Evolutionary conservation across 768 basidiomycete genomes (phyloP).

Genomic region (Leccinum broughii): DNA sequence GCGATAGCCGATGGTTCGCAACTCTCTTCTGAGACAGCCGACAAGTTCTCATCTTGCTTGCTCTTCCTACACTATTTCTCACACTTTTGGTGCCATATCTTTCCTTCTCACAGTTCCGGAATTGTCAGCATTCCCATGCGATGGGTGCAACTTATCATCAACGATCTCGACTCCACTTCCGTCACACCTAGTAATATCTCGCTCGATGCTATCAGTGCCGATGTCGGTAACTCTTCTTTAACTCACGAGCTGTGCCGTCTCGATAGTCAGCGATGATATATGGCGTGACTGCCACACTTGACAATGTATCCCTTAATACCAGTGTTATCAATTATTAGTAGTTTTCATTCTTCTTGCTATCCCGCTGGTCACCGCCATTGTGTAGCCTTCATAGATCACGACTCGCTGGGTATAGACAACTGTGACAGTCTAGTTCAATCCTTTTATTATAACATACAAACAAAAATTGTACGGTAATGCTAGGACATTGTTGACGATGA

Average conservation of each 20-base stretch:
- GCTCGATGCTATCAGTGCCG: not conserved
- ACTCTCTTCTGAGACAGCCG: not conserved
- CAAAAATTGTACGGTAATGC: not conserved
- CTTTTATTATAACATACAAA: not conserved
- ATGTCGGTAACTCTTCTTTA: not conserved
- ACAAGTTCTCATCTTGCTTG: not conserved
- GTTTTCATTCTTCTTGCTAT: not conserved
- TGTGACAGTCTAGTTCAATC: not conserved
- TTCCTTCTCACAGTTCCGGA: too few species aligned
- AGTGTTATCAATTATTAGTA: not conserved
- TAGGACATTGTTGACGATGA: not conserved
- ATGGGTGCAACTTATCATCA: not conserved
- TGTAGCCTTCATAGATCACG: not conserved
- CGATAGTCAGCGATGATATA: not conserved
- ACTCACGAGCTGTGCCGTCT: not conserved
- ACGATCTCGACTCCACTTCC: not conserved
- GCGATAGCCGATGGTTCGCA: too few species aligned
- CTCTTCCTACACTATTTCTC: not conserved
- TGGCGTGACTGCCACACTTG: not conserved
- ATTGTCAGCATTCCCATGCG: not conserved
- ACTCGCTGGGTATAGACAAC: not conserved
- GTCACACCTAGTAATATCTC: not conserved
- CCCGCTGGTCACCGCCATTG: not conserved
- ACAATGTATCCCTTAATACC: too few species aligned
- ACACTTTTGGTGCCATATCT: not conserved